Conservation (phyloP, 2,329 filamentous ascomycete species). For the Diaporthe capsici region DNA sequence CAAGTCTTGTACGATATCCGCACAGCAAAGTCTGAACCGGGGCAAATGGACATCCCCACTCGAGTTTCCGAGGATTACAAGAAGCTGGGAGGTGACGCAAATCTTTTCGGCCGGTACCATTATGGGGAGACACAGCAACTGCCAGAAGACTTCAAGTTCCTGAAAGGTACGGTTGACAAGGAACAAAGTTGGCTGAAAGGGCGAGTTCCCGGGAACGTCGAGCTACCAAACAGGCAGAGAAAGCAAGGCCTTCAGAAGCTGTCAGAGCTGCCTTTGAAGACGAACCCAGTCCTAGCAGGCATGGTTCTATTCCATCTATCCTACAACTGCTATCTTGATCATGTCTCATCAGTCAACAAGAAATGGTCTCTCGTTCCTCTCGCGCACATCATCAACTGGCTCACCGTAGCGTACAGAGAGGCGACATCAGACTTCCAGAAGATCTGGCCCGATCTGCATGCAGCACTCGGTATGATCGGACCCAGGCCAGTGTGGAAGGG, state of each 20-base stretch:
- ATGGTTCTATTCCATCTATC: not conserved
- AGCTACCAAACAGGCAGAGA: too few species aligned
- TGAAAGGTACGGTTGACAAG: not conserved
- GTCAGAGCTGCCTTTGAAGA: not conserved
- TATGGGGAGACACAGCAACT: not conserved
- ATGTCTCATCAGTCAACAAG: not conserved
- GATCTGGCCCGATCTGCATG: not conserved
- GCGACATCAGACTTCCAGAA: not conserved
- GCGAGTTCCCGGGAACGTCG: not conserved
- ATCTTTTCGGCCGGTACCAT: too few species aligned
- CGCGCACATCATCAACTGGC: not conserved
- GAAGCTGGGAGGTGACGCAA: not conserved
- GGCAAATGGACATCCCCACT: not conserved
- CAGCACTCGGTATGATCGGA: not conserved
- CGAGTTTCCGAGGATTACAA: not conserved
- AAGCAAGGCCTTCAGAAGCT: not conserved
- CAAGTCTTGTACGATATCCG: not conserved
- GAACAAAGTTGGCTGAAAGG: not conserved
- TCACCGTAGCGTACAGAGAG: not conserved
- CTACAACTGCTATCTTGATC: not conserved
- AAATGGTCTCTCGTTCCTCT: not conserved
- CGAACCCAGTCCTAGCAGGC: not conserved
- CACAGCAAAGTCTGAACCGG: not conserved
- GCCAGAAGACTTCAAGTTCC: too few species aligned
- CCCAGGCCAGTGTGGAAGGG: not conserved